Conservation (phyloP, 345 rosid species). For the Eucalyptus marginata region DNA sequence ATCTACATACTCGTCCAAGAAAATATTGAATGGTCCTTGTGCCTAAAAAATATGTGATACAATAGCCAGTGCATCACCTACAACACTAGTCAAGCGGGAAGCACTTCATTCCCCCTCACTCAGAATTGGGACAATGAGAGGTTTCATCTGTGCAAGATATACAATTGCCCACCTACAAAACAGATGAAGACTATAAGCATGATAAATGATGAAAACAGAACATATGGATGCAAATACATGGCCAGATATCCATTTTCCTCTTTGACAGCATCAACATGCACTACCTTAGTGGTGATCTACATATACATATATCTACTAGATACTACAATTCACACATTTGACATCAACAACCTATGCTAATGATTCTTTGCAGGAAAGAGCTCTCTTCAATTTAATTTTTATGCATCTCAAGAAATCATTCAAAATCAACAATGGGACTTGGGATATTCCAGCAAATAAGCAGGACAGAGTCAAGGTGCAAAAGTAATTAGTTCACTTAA, state of each 20-base stretch:
- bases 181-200: neutral
- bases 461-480: neutral
- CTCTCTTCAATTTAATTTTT: neutral
- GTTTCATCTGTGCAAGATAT: constrained; percentile 95
- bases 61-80: neutral
- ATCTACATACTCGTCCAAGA: neutral
- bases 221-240: neutral
- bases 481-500: neutral
- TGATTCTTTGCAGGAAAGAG: neutral
- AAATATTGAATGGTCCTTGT: neutral
- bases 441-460: neutral
- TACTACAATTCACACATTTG: neutral
- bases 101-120: constrained; percentile 59
- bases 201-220: neutral
- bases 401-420: neutral
- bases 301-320: neutral
- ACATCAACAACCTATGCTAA: neutral
- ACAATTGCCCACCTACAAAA: constrained; percentile 93
- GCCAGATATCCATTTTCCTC: neutral
- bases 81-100: neutral
- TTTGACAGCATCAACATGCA: neutral
- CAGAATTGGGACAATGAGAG: constrained; percentile 88
- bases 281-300: neutral
- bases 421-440: neutral
- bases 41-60: neutral